These are phyloP conservation scores for Kondoa malvinella DNA, from an alignment of 768 basidiomycete genomes.

Conservation along the genomic window DNA sequence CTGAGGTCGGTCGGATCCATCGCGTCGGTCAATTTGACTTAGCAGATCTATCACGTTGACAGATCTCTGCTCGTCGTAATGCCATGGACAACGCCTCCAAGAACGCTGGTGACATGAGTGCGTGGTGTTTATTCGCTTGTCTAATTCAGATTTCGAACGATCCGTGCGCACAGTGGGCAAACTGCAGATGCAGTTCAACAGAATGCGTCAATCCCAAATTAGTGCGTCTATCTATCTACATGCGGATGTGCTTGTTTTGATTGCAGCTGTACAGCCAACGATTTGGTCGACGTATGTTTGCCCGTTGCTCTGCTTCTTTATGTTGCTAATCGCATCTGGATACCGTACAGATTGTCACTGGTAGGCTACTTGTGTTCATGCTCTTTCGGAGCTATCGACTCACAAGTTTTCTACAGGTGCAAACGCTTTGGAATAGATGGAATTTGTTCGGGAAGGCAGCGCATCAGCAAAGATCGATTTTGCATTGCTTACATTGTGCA, in stretches of 20 bases:
- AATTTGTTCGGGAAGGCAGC: not conserved
- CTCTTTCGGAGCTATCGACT: not conserved
- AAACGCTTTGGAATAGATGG: not conserved
- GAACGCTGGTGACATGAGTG: conserved; percentile 48
- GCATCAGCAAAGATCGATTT: no score
- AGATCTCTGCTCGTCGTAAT: conserved; percentile 50
- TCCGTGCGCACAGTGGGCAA: conserved; percentile 20
- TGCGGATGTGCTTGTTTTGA: conserved; percentile 17
- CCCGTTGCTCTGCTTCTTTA: not conserved
- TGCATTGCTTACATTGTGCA: no score
- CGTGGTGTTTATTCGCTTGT: not conserved
- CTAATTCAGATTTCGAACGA: not conserved
- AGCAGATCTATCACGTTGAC: no score
- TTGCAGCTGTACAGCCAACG: conserved; percentile 39
- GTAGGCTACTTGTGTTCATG: not conserved
- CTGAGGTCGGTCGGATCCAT: conserved; percentile 47
- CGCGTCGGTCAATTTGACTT: conserved; percentile 8
- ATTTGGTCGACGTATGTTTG: conserved; percentile 35
- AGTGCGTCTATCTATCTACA: not conserved
- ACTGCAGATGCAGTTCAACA: conserved; percentile 27
- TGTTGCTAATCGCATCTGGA: not conserved
- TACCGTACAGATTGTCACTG: not conserved
- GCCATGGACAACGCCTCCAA: conserved; percentile 99
- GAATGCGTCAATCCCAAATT: conserved; percentile 22
- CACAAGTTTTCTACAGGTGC: not conserved